A percentile compares a stretch with the other conserved stretches of the same genome.
phyloP scores from a whole-genome alignment of 257 asterid genomes.

The Fraxinus pennsylvanica region DNA sequence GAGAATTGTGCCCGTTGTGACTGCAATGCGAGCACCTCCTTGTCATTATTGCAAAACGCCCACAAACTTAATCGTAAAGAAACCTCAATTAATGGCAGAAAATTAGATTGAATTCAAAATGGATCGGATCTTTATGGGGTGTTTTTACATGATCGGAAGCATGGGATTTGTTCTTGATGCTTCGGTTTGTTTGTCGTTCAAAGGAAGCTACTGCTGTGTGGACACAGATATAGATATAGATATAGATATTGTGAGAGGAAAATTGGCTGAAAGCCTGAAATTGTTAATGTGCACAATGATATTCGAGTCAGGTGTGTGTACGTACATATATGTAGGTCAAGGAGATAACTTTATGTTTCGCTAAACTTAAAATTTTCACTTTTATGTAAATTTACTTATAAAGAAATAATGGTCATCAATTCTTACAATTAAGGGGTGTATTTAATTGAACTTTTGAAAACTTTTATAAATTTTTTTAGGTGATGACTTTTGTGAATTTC shows the following conservation, averaged over 20 bases:
- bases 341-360: background rate
- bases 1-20: constrained; percentile 94
- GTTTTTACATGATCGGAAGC: constrained; percentile 26
- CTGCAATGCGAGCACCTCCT: constrained; percentile 99
- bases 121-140: background rate
- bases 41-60: constrained; percentile 51
- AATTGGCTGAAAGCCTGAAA: constrained; percentile 15
- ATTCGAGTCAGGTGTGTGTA: constrained; percentile 28
- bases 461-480: too few relatives aligned
- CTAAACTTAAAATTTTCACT: background rate
- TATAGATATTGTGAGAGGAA: constrained; percentile 13
- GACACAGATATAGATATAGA: constrained; percentile 19
- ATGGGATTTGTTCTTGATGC: background rate
- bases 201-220: constrained; percentile 26
- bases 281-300: constrained; percentile 20
- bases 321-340: constrained; percentile 5
- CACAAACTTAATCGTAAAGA: background rate
- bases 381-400: background rate
- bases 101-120: background rate
- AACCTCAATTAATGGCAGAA: background rate
- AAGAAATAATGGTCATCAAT: too few relatives aligned
- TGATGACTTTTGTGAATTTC: too few relatives aligned
- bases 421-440: too few relatives aligned
- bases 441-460: too few relatives aligned
- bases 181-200: background rate